Conservation (phyloP, 768 basidiomycete genomes). For the Amanita subjunquillea region DNA sequence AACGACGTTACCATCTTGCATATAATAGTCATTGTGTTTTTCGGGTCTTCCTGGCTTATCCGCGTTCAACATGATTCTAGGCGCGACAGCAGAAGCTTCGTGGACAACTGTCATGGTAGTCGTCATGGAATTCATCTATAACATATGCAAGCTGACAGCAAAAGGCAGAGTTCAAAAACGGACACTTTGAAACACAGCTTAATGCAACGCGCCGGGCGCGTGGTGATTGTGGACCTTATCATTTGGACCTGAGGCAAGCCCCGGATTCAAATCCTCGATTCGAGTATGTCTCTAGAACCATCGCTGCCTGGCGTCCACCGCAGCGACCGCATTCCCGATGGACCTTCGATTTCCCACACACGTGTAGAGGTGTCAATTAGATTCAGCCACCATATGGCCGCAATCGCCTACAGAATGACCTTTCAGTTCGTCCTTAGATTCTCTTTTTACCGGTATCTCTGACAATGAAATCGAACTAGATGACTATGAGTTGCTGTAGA, state of each 20-base stretch:
- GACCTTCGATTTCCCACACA: not conserved
- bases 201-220: not conserved
- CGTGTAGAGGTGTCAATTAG: not conserved
- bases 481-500: not conserved
- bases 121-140: not conserved
- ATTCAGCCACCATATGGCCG: not conserved
- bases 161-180: not conserved
- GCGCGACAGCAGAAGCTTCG: not conserved
- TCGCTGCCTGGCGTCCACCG: not conserved
- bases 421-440: not conserved
- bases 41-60: not conserved
- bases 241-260: not conserved
- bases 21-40: constrained; percentile 19
- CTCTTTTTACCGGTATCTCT: not conserved
- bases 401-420: not conserved
- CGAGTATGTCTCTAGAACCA: too few species aligned
- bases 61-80: not conserved
- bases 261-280: too few species aligned
- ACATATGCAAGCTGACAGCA: not conserved
- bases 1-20: constrained; percentile 20
- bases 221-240: not conserved
- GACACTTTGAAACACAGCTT: not conserved
- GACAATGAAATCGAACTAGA: not conserved
- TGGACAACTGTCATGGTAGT: not conserved
- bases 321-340: not conserved